A percentile compares a stretch with the other conserved stretches of the same genome.
Conservation (phyloP, 371 early-diverging fungal genomes). For the Smittium mucronatum region DNA sequence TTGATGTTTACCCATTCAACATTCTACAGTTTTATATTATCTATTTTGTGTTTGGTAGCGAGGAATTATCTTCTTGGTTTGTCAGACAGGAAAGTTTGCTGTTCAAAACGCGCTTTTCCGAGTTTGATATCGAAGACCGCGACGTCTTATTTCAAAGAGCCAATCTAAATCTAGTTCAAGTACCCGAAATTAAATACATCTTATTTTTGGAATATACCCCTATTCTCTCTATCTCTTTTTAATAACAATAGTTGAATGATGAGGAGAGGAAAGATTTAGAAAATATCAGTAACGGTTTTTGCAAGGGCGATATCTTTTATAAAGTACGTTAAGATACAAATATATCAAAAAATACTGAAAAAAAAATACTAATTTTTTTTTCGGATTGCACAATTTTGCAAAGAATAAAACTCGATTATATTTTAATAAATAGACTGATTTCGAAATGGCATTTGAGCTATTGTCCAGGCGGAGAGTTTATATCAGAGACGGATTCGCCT, state of each 20-base stretch:
- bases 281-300: not conserved
- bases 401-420: not conserved
- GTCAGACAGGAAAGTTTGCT: conserved; percentile 69
- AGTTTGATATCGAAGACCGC: conserved; percentile 36
- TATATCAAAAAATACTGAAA: not conserved
- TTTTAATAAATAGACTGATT: conserved; percentile 47
- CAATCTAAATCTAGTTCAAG: conserved; percentile 13
- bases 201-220: too few species aligned
- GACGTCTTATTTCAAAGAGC: conserved; percentile 37
- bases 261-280: too few species aligned
- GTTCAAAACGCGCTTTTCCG: conserved; percentile 47
- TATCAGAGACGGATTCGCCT: conserved; percentile 65
- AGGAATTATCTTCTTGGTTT: conserved; percentile 83
- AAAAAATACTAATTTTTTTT: not conserved
- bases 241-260: too few species aligned
- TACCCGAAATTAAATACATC: too few species aligned
- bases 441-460: conserved; percentile 68
- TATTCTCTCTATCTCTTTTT: too few species aligned
- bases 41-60: too few species aligned
- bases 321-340: not conserved
- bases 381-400: too few species aligned
- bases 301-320: not conserved
- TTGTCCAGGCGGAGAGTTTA: conserved; percentile 58
- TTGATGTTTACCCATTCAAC: too few species aligned
- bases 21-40: too few species aligned